Evolutionary conservation across 345 rosid genomes (phyloP).

Genomic region (Boechera stricta): DNA sequence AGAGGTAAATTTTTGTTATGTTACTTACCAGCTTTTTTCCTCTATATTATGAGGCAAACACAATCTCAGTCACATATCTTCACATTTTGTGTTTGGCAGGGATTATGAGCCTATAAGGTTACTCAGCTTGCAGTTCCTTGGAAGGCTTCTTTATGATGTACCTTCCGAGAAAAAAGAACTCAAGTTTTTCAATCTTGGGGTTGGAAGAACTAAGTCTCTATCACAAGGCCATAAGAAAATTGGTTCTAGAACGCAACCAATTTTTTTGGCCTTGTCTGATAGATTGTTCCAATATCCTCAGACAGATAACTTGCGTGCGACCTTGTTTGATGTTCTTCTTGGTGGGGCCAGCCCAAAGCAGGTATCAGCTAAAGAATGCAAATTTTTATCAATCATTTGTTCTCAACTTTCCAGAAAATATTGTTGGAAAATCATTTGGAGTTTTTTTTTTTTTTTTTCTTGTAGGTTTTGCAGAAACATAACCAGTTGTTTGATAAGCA

Average conservation of each 20-base stretch:
- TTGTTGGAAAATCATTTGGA: constrained; percentile 19
- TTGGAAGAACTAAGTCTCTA: constrained; percentile 73
- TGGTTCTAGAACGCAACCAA: constrained; percentile 65
- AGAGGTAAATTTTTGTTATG: constrained; percentile 56
- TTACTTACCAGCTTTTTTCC: constrained; percentile 25
- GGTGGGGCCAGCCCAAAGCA: constrained; percentile 99
- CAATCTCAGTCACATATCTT: constrained; percentile 14
- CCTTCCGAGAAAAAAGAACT: constrained; percentile 90
- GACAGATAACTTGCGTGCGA: constrained; percentile 84
- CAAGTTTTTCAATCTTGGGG: constrained; percentile 77
- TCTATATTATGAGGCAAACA: constrained; percentile 16
- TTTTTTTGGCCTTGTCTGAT: constrained; percentile 75
- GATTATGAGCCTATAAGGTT: constrained; percentile 88
- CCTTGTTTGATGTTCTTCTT: constrained; percentile 94
- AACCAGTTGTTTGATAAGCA: constrained; percentile 63
- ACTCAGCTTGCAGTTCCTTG: constrained; percentile 93
- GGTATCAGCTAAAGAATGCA: constrained; percentile 53
- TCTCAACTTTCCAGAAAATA: constrained; percentile 32
- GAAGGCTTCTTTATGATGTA: constrained; percentile 83
- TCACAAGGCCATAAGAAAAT: constrained; percentile 65
- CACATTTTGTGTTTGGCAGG: constrained; percentile 50
- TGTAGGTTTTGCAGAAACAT: constrained; percentile 84
- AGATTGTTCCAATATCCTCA: constrained; percentile 79
- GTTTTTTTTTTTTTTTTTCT: background rate
- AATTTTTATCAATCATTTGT: constrained; percentile 7